Conservation (phyloP, 1,284 basidiomycete genomes). For the Cutaneotrichosporon cyanovorans region DNA sequence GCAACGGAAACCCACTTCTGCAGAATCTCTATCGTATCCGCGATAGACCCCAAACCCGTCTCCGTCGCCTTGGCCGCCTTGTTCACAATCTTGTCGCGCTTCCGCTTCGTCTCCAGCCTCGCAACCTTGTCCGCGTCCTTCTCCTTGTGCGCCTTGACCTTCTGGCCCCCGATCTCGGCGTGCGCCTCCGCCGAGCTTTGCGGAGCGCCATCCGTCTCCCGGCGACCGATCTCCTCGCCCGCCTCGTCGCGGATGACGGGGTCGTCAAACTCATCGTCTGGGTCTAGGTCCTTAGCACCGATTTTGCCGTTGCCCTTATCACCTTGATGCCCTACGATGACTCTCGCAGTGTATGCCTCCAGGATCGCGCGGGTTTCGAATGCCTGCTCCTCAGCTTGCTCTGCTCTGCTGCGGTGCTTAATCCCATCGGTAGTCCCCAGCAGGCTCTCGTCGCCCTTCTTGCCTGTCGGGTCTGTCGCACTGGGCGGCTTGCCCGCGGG, state of each 20-base stretch:
- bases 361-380: constrained; percentile 45
- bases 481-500: not conserved
- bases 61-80: constrained; percentile 45
- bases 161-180: not conserved
- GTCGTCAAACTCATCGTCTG: not conserved
- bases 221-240: not conserved
- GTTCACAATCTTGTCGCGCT: constrained; percentile 44
- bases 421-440: constrained; percentile 42
- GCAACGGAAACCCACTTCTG: constrained; percentile 38
- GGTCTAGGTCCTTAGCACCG: constrained; percentile 1
- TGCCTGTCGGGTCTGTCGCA: constrained; percentile 14
- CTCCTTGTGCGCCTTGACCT: constrained; percentile 6
- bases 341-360: constrained; percentile 41
- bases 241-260: constrained; percentile 7
- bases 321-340: constrained; percentile 22
- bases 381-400: constrained; percentile 48
- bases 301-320: constrained; percentile 36
- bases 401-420: constrained; percentile 42
- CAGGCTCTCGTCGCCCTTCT: constrained; percentile 45
- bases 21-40: constrained; percentile 44
- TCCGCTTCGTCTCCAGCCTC: constrained; percentile 41
- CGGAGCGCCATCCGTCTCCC: not conserved
- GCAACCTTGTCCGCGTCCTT: constrained; percentile 21
- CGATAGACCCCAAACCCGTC: constrained; percentile 40
- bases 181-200: not conserved